Evolutionary conservation across 176 grass and related monocot genomes (phyloP).

Genomic region (Cocos nucifera): DNA sequence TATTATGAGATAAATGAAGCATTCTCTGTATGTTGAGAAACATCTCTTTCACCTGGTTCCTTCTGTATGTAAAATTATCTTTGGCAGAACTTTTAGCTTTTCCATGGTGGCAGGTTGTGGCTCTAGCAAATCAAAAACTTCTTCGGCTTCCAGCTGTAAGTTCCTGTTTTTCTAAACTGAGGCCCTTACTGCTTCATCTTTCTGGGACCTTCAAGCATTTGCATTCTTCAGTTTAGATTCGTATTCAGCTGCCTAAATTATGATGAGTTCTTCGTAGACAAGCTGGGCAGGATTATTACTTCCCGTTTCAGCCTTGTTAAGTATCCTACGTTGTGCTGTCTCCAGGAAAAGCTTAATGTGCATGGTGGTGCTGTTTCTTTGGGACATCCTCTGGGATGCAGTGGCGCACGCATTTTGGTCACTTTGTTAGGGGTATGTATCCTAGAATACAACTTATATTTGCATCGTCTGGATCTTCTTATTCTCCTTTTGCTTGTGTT

Average conservation of each 20-base stretch:
- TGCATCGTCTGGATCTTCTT: too few species aligned
- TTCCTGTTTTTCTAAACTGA: not conserved
- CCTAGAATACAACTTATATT: too few species aligned
- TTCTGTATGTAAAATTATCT: not conserved
- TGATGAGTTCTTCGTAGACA: too few species aligned
- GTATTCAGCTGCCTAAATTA: too few species aligned
- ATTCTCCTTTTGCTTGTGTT: too few species aligned
- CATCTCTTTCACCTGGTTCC: slow-evolving; percentile 13
- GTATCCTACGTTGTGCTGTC: slow-evolving; percentile 3
- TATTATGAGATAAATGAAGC: slow-evolving; percentile 97
- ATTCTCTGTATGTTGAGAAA: slow-evolving; percentile 45
- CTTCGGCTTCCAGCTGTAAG: slow-evolving; percentile 77
- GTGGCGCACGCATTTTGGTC: slow-evolving; percentile 80
- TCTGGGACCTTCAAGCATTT: too few species aligned
- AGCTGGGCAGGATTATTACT: too few species aligned
- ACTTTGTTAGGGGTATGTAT: slow-evolving; percentile 85
- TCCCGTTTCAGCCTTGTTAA: too few species aligned
- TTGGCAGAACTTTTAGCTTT: slow-evolving; percentile 5
- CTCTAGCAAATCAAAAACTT: slow-evolving; percentile 86
- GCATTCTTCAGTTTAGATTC: too few species aligned
- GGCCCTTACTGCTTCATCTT: too few species aligned
- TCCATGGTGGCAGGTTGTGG: slow-evolving; percentile 60
- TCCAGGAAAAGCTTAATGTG: slow-evolving; percentile 70
- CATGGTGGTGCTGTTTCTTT: slow-evolving; percentile 93
- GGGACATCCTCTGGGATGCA: slow-evolving; percentile 89